A percentile compares a stretch with the other conserved stretches of the same genome.
Conservation (phyloP, 2,329 filamentous ascomycete genomes). For the Cladosporium sp. region DNA sequence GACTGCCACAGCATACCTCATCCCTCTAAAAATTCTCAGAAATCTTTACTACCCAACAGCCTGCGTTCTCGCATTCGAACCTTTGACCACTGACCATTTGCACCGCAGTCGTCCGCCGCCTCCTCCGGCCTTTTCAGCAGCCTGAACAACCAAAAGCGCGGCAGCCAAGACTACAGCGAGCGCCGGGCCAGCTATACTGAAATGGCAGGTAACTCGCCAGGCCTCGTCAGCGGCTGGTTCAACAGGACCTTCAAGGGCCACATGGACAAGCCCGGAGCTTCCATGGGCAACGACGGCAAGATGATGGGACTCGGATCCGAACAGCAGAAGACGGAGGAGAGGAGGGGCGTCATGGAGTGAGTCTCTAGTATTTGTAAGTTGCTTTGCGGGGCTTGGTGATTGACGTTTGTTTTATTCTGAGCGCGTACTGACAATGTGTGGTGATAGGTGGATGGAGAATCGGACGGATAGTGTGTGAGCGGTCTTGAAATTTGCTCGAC, state of each 20-base stretch:
- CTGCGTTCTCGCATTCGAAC: background rate
- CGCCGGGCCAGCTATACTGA: conserved; percentile 33
- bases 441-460: conserved; percentile 10
- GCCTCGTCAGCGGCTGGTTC: conserved; percentile 31
- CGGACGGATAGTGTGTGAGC: conserved; percentile 16
- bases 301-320: conserved; percentile 7
- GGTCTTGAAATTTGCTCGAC: background rate
- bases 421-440: background rate
- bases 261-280: conserved; percentile 20
- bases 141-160: conserved; percentile 32
- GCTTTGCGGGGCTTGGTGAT: background rate
- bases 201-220: conserved; percentile 22
- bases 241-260: conserved; percentile 32
- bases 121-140: conserved; percentile 30
- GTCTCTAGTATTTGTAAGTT: conserved; percentile 5
- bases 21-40: too few relatives aligned
- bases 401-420: background rate
- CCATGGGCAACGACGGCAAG: conserved; percentile 19
- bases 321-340: conserved; percentile 19
- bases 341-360: conserved; percentile 31
- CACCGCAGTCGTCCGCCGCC: conserved; percentile 25
- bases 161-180: conserved; percentile 35
- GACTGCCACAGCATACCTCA: background rate
- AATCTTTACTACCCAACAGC: background rate
- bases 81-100: background rate